Percentiles rank a stretch among this genome's conserved stretches.
Conservation (phyloP, 352 stramenopile species). For the Phytophthora uliginosa region DNA sequence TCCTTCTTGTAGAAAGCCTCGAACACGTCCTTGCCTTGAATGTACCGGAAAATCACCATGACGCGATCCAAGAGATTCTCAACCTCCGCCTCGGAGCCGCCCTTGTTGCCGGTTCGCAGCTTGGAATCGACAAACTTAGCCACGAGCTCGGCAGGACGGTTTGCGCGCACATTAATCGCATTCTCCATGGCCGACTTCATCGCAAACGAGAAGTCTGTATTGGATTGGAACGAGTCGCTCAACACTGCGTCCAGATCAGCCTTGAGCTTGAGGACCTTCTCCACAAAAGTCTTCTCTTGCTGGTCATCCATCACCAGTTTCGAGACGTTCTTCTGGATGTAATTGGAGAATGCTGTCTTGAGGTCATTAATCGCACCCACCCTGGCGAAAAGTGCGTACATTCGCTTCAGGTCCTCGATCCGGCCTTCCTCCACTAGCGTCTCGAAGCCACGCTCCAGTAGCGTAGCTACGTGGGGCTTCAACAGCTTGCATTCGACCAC, state of each 20-base stretch:
- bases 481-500: constrained; percentile 89
- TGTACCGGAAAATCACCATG: constrained; percentile 97
- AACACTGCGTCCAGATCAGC: constrained; percentile 84
- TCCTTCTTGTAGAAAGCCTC: constrained; percentile 99
- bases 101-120: constrained; percentile 89
- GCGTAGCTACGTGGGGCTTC: constrained; percentile 78
- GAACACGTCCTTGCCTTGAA: constrained; percentile 99
- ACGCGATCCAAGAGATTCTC: constrained; percentile 92
- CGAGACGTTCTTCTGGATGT: constrained; percentile 85
- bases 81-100: constrained; percentile 88
- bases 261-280: constrained; percentile 91
- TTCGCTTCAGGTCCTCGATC: constrained; percentile 88
- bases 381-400: constrained; percentile 86
- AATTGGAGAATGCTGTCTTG: constrained; percentile 72
- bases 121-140: constrained; percentile 94
- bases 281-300: constrained; percentile 92
- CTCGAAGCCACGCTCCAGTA: constrained; percentile 91
- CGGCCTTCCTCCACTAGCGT: constrained; percentile 85
- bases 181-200: constrained; percentile 92
- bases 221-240: constrained; percentile 73
- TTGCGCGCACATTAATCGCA: constrained; percentile 90
- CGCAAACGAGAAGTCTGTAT: constrained; percentile 82
- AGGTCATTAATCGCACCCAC: constrained; percentile 81
- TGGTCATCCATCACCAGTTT: constrained; percentile 81
- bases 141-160: constrained; percentile 90